Percentiles rank a stretch among this genome's conserved stretches.
phyloP scores from a whole-genome alignment of 2,329 filamentous ascomycete species.

The Pyrenophora graminea region DNA sequence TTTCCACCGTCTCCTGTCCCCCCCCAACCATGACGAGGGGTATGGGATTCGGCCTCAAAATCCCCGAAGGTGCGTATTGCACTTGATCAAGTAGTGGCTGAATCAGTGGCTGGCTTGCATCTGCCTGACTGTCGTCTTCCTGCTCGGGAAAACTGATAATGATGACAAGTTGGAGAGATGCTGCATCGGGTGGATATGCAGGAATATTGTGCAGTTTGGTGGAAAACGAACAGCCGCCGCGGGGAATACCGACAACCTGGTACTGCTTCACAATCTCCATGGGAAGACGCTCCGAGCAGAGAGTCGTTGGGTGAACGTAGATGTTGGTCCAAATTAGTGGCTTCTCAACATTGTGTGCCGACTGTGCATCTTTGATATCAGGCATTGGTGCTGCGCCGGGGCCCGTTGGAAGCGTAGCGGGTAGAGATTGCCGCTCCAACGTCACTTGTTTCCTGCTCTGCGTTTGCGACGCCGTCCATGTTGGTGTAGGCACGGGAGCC shows the following conservation, averaged over 20 bases:
- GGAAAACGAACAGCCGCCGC: slow-evolving; percentile 83
- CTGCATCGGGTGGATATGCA: slow-evolving; percentile 65
- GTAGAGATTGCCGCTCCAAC: slow-evolving; percentile 40
- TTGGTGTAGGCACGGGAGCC: slow-evolving; percentile 23
- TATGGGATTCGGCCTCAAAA: slow-evolving; percentile 72
- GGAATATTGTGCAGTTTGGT: slow-evolving; percentile 86
- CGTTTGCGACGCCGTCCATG: slow-evolving; percentile 12
- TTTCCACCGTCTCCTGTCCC: slow-evolving; percentile 65
- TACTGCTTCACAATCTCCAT: slow-evolving; percentile 58
- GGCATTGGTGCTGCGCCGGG: slow-evolving; percentile 72
- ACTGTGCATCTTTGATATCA: slow-evolving; percentile 54
- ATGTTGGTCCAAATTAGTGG: slow-evolving; percentile 70
- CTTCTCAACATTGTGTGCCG: slow-evolving; percentile 29
- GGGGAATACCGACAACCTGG: slow-evolving; percentile 79
- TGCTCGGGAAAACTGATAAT: slow-evolving; percentile 68
- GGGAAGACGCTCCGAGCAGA: slow-evolving; percentile 65
- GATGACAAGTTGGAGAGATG: slow-evolving; percentile 77
- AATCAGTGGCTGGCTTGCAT: slow-evolving; percentile 45
- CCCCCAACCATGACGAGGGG: slow-evolving; percentile 81
- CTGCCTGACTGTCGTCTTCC: slow-evolving; percentile 17
- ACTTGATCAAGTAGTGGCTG: slow-evolving; percentile 75
- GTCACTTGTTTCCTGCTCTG: slow-evolving; percentile 13
- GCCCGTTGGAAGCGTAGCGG: slow-evolving; percentile 61
- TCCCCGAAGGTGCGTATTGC: slow-evolving; percentile 72
- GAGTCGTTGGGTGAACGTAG: slow-evolving; percentile 68